phyloP scores from a whole-genome alignment of 371 early-diverging fungal species.

The Mucor plumbeus region DNA sequence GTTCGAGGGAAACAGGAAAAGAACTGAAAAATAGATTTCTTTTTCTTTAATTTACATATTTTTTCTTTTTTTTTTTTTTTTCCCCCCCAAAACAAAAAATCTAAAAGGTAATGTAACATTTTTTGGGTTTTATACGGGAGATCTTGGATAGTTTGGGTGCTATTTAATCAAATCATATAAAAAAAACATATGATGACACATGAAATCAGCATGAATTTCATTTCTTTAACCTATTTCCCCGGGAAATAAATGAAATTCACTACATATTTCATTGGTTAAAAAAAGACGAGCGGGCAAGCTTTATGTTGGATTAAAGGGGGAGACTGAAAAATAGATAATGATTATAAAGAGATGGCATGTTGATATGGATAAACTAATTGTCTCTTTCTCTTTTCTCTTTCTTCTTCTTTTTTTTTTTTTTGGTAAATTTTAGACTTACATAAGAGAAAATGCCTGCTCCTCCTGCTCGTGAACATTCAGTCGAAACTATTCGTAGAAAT shows the following conservation, averaged over 20 bases:
- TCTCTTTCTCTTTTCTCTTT: conserved; percentile 9
- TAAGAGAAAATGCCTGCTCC: conserved; percentile 4
- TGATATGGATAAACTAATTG: conserved; percentile 1
- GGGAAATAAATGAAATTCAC: background rate
- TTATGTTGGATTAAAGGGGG: background rate
- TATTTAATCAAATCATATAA: background rate
- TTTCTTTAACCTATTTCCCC: conserved; percentile 5
- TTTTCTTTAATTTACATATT: background rate
- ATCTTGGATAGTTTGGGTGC: background rate
- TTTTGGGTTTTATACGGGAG: background rate
- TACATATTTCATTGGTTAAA: background rate
- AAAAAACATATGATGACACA: conserved; percentile 28
- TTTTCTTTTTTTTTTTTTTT: background rate
- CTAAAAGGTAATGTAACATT: conserved; percentile 3
- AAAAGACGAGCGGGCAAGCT: background rate
- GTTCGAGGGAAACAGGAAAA: background rate
- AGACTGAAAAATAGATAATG: background rate
- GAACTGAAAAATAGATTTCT: background rate
- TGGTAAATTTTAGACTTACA: background rate
- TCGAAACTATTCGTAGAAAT: conserved; percentile 63
- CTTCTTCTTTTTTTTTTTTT: conserved; percentile 1
- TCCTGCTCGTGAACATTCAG: conserved; percentile 54
- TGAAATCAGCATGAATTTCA: conserved; percentile 31
- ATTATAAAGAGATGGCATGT: background rate
- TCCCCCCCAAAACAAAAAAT: background rate